Evolutionary conservation across 768 basidiomycete species (phyloP), one percentile per base, ranked within the genome.

Genomic region (Dendrothele bispora): DNA sequence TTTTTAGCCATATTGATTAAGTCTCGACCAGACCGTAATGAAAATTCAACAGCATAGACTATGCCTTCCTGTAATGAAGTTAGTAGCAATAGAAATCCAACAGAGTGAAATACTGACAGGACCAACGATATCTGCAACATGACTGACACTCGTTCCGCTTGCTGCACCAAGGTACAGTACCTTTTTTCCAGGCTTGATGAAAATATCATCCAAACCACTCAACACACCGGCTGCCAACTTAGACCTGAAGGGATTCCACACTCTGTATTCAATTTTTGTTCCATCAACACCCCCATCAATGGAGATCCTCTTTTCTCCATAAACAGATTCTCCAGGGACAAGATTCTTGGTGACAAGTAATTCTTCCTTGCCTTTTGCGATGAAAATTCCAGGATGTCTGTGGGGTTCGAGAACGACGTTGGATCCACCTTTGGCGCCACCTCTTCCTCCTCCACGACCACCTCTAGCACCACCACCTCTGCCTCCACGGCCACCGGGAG

Each of bases 1-100:
- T 97, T 98, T 74, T 98, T 98, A 27, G 97, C 95, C 97, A 98
- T 99, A 72, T 89, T 90, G 58, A 99, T 97, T 52, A 98, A 72
- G 71, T 99, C 97, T 69, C 97, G 91, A 28, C 97, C 97, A 46
- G 94, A 95, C 60, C 97, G 83, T 57, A 86, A 78, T 2, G 97
- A 98, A 73, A 99, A 98, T 69, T 99, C 97, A 26, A 99, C 97
- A 17, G 97, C 97, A 65, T 99, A 98, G 7, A 98, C 97, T 50
- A 90, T 80, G 46, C 97, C 97, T 55, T 97, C 93, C 91, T 94
- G 37, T 2, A 47, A 55, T 35, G 34, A 46, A 53, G 32, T 46
- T 54, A 47, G 53, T 53, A 30, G 47, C 37, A 40, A 55, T 22
- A 30, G 36, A 42, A 46, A 43, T 25, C 43, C 39, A 50, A 43